These are phyloP conservation scores for Guadua angustifolia DNA, from an alignment of 176 grass and related monocot genomes.

Conservation along the genomic window DNA sequence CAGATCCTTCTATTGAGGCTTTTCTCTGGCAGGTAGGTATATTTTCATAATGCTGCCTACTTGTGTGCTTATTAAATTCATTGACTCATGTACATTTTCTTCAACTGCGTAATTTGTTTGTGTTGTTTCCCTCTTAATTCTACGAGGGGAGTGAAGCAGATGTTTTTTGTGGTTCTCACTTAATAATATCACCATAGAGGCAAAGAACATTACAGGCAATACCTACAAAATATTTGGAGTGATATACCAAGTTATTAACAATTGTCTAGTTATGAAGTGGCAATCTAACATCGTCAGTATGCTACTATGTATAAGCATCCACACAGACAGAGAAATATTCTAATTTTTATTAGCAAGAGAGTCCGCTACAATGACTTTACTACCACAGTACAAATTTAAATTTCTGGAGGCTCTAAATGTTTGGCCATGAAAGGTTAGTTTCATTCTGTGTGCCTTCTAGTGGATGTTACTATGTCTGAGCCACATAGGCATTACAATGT, in stretches of 20 bases:
- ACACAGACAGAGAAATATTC: not conserved
- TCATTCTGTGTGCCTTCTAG: too few species aligned
- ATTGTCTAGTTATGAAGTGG: not conserved
- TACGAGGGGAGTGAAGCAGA: not conserved
- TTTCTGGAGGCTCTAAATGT: not conserved
- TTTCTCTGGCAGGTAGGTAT: conserved; percentile 99
- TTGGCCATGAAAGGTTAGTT: not conserved
- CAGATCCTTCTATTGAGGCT: conserved; percentile 67
- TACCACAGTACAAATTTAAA: not conserved
- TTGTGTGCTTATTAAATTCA: not conserved
- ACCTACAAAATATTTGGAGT: not conserved
- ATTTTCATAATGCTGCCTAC: not conserved
- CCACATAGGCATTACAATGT: too few species aligned
- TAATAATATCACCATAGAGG: not conserved
- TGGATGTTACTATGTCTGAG: too few species aligned
- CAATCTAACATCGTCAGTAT: not conserved
- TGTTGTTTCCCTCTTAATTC: not conserved
- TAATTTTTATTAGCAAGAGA: not conserved
- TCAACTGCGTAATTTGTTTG: conserved; percentile 6
- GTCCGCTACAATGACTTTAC: not conserved
- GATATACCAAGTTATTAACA: not conserved
- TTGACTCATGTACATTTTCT: not conserved
- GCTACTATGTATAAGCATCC: not conserved
- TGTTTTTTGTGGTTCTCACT: not conserved
- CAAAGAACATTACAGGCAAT: not conserved